These are phyloP conservation scores for Pistacia atlantica DNA, from an alignment of 345 rosid genomes.

Conservation along the genomic window DNA sequence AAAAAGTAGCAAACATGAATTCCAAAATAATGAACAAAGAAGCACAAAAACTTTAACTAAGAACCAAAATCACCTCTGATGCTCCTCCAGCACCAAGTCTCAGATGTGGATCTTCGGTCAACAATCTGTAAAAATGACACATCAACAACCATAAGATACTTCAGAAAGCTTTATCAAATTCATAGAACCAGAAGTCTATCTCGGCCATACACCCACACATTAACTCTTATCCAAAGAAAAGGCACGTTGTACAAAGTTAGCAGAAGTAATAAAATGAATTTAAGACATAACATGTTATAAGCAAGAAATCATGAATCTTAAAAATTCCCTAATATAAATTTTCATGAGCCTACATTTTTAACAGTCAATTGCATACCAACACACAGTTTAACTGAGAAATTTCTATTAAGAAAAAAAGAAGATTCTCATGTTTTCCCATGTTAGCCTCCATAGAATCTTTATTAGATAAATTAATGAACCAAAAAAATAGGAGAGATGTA, in stretches of 20 bases:
- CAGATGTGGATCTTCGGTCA: slow-evolving; percentile 96
- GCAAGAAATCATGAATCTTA: background rate
- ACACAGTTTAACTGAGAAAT: background rate
- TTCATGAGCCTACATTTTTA: background rate
- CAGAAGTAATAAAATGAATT: background rate
- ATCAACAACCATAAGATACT: slow-evolving; percentile 3
- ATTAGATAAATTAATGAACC: background rate
- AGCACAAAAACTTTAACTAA: slow-evolving; percentile 8
- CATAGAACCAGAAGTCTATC: background rate
- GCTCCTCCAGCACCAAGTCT: slow-evolving; percentile 99
- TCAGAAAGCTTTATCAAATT: slow-evolving; percentile 5
- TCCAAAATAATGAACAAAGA: background rate
- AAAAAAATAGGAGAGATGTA: background rate
- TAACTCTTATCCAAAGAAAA: background rate
- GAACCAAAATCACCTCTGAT: slow-evolving; percentile 61
- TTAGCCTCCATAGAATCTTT: background rate
- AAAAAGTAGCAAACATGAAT: background rate
- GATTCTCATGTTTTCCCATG: background rate
- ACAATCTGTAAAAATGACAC: slow-evolving; percentile 53
- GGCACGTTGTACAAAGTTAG: background rate
- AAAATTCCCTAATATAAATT: background rate
- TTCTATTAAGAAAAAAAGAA: too few relatives aligned
- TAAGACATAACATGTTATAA: background rate
- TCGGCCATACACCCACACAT: background rate
- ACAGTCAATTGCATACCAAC: background rate